Percentiles rank a stretch among this genome's conserved stretches.
Conservation (phyloP, 805 yeast species). For the Dipodascus albidus region DNA sequence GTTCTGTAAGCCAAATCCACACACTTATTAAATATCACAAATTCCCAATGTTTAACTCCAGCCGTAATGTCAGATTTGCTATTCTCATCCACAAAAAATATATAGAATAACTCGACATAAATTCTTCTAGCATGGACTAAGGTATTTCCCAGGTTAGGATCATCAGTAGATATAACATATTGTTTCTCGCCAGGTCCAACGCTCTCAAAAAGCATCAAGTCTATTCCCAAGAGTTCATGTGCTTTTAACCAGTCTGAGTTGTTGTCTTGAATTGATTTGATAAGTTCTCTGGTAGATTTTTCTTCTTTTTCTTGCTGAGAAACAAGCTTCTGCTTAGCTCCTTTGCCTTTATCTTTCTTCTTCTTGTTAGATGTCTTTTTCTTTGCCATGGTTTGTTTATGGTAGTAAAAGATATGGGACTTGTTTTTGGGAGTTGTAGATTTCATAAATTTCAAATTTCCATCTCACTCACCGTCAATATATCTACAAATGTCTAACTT, state of each 20-base stretch:
- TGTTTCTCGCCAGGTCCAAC: background rate
- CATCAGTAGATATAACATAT: background rate
- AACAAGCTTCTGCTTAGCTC: background rate
- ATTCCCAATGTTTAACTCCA: background rate
- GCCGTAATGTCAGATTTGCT: background rate
- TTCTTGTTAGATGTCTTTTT: background rate
- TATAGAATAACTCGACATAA: background rate
- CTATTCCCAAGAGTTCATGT: background rate
- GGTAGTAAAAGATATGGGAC: background rate
- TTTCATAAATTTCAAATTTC: no score
- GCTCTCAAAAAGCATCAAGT: background rate
- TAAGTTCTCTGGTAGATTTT: background rate
- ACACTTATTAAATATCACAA: background rate
- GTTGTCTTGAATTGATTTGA: background rate
- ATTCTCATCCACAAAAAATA: background rate
- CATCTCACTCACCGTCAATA: no score
- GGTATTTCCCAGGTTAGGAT: background rate
- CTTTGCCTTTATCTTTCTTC: background rate
- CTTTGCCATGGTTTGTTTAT: background rate
- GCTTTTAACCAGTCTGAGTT: background rate
- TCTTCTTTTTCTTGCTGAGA: background rate
- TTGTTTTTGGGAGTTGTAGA: background rate
- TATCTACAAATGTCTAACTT: conserved; percentile 8
- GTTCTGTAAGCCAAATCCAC: background rate
- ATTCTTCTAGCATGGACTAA: background rate